A percentile compares a stretch with the other conserved stretches of the same genome.
Conservation (phyloP, 176 grass and related monocot genomes). For the Chloris gayana region DNA sequence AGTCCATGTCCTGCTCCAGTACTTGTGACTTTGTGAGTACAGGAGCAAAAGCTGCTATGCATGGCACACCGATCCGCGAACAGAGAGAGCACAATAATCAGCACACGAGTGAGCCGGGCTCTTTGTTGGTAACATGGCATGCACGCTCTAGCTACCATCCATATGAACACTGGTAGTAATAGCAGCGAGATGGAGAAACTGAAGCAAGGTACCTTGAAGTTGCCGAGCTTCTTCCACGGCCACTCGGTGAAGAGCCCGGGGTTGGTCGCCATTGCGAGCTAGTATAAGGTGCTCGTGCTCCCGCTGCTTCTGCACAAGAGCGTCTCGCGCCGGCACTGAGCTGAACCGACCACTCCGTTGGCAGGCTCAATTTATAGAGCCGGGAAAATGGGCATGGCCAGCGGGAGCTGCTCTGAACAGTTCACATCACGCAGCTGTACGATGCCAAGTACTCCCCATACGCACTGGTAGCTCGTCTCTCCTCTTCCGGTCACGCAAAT, state of each 20-base stretch:
- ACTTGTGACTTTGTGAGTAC: too few relatives aligned
- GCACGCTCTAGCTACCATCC: neutral
- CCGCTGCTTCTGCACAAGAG: neutral
- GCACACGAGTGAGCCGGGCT: neutral
- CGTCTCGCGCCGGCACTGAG: neutral
- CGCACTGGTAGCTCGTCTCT: neutral
- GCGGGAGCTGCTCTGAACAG: neutral
- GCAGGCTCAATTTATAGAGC: constrained; percentile 24
- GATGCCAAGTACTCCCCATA: neutral
- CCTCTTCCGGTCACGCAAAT: neutral
- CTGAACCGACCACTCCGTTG: neutral
- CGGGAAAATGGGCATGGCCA: neutral
- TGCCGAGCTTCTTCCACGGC: constrained; percentile 95
- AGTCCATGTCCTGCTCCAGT: neutral
- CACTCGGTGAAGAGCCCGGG: constrained; percentile 84
- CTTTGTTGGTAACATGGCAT: neutral
- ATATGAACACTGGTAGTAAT: too few relatives aligned
- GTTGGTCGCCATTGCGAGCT: constrained; percentile 61
- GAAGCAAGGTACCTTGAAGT: constrained; percentile 67
- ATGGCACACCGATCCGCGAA: neutral
- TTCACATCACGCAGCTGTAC: too few relatives aligned
- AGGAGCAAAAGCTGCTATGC: neutral
- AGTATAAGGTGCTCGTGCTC: neutral
- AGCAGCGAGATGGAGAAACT: neutral
- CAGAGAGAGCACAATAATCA: neutral